Percentiles rank a stretch among this genome's conserved stretches.
Conservation (phyloP, 257 asterid genomes). For the Solanum commersonii region DNA sequence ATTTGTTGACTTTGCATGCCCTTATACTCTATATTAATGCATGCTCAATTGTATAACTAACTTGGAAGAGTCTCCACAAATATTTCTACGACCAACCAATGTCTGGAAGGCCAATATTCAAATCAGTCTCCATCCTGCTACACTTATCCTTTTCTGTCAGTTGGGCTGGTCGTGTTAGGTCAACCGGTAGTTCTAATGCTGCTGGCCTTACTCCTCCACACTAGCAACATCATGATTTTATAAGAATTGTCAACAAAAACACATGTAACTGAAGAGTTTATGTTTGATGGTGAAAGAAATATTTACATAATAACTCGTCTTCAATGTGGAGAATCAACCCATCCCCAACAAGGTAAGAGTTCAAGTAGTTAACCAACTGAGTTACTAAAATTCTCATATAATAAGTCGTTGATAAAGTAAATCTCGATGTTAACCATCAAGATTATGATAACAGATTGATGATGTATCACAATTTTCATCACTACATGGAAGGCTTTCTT, state of each 20-base stretch:
- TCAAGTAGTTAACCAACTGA: too few species aligned
- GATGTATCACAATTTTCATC: not conserved
- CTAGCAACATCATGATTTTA: not conserved
- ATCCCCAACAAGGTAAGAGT: too few species aligned
- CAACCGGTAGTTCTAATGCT: not conserved
- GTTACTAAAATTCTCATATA: too few species aligned
- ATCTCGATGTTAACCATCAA: too few species aligned
- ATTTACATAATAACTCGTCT: too few species aligned
- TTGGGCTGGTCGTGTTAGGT: not conserved
- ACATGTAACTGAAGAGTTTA: too few species aligned
- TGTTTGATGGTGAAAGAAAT: too few species aligned
- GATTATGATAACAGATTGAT: not conserved
- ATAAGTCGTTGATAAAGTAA: too few species aligned
- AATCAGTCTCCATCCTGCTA: slow-evolving; percentile 23
- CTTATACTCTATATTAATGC: too few species aligned
- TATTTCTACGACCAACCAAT: slow-evolving; percentile 3
- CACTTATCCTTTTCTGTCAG: slow-evolving; percentile 1
- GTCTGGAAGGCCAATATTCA: slow-evolving; percentile 23
- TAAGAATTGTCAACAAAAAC: not conserved
- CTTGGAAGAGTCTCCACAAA: not conserved
- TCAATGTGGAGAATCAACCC: too few species aligned
- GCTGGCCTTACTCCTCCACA: not conserved
- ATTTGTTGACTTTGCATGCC: not conserved
- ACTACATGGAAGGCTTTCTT: not conserved
- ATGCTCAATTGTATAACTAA: not conserved